phyloP scores from a whole-genome alignment of 352 stramenopile genomes.

The Phytopythium cucurbitacearum region DNA sequence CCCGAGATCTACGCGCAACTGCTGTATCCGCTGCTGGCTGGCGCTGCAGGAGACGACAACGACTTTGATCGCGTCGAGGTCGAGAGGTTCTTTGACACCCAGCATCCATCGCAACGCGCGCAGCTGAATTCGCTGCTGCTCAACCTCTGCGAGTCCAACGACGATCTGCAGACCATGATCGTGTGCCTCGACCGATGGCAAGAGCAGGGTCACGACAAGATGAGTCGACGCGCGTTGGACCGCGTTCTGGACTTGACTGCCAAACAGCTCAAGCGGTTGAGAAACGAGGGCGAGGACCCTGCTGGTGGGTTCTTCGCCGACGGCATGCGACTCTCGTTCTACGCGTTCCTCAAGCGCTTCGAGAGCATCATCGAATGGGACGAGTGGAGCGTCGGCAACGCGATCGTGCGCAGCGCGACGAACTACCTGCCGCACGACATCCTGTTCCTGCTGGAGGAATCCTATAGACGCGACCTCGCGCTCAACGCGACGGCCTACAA shows the following conservation, averaged over 20 bases:
- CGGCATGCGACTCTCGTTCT: slow-evolving; percentile 48
- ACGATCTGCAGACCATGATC: slow-evolving; percentile 56
- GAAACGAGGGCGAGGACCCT: slow-evolving; percentile 8
- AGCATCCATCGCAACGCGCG: slow-evolving; percentile 31
- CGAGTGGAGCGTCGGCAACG: slow-evolving; percentile 43
- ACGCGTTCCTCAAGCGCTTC: slow-evolving; percentile 51
- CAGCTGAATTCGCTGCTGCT: slow-evolving; percentile 52
- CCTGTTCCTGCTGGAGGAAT: slow-evolving; percentile 36
- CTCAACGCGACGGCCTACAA: slow-evolving; percentile 49
- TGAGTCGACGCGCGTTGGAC: slow-evolving; percentile 46
- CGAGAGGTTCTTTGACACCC: slow-evolving; percentile 54
- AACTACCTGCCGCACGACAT: slow-evolving; percentile 36
- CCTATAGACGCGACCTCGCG: slow-evolving; percentile 20
- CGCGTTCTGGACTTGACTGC: slow-evolving; percentile 61
- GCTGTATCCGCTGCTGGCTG: slow-evolving; percentile 52
- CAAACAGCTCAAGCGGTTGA: slow-evolving; percentile 39
- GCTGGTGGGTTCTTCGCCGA: slow-evolving; percentile 29
- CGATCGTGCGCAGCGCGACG: slow-evolving; percentile 50
- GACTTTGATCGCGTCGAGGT: slow-evolving; percentile 45
- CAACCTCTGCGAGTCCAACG: slow-evolving; percentile 64
- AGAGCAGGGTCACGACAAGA: slow-evolving; percentile 10
- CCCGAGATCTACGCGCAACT: slow-evolving; percentile 64
- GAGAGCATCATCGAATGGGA: slow-evolving; percentile 38
- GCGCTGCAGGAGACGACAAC: slow-evolving; percentile 19
- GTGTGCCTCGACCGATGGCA: slow-evolving; percentile 62